A percentile compares a stretch with the other conserved stretches of the same genome.
These are phyloP conservation scores for Rhizopogon roseolus DNA, from an alignment of 768 basidiomycete species.

Conservation along the genomic window DNA sequence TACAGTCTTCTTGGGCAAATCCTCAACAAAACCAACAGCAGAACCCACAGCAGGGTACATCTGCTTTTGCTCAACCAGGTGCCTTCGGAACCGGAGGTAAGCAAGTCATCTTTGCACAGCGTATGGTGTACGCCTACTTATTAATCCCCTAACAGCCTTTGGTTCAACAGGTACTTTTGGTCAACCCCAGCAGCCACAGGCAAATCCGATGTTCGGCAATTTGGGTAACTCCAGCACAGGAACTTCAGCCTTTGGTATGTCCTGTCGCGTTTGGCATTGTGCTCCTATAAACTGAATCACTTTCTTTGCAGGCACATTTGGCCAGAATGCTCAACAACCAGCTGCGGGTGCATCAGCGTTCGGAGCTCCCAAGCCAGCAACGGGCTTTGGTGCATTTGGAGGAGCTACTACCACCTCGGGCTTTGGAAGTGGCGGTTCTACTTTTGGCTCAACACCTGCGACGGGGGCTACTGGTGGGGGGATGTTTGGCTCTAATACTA, in stretches of 20 bases:
- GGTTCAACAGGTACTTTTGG: slow-evolving; percentile 54
- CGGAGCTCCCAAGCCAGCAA: slow-evolving; percentile 61
- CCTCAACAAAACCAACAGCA: slow-evolving; percentile 65
- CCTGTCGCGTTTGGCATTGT: slow-evolving; percentile 4
- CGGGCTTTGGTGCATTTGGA: slow-evolving; percentile 76
- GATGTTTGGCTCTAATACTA: slow-evolving; percentile 30
- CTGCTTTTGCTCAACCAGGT: slow-evolving; percentile 68
- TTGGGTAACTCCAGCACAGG: slow-evolving; percentile 33
- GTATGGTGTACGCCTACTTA: slow-evolving; percentile 13
- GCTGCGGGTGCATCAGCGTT: slow-evolving; percentile 44
- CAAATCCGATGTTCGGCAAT: slow-evolving; percentile 81
- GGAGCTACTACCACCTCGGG: slow-evolving; percentile 22
- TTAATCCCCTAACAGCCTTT: slow-evolving; percentile 40
- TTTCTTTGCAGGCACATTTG: slow-evolving; percentile 32
- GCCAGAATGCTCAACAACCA: slow-evolving; percentile 32
- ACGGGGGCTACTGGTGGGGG: slow-evolving; percentile 27
- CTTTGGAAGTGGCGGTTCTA: slow-evolving; percentile 40
- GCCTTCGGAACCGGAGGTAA: slow-evolving; percentile 55
- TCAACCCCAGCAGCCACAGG: slow-evolving; percentile 56
- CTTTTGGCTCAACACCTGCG: slow-evolving; percentile 35
- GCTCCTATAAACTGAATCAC: slow-evolving; percentile 4
- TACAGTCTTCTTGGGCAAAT: slow-evolving; percentile 66
- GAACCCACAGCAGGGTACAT: slow-evolving; percentile 45
- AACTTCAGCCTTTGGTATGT: slow-evolving; percentile 33
- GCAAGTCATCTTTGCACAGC: slow-evolving; percentile 22